These are phyloP conservation scores for Pseudevernia furfuracea DNA, from an alignment of 495 filamentous ascomycete species.

Conservation along the genomic window DNA sequence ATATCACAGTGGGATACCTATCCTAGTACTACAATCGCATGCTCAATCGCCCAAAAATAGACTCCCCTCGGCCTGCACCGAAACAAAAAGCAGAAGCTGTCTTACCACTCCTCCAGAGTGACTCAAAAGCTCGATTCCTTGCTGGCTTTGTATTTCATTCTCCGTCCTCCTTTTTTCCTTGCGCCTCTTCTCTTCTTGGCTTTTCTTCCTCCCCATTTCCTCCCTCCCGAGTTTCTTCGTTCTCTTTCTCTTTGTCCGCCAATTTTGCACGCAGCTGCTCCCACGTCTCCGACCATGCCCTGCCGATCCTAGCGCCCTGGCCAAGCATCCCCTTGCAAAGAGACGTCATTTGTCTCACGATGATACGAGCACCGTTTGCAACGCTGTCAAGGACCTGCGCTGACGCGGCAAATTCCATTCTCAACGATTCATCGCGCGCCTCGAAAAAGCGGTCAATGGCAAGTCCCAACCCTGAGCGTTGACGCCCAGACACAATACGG, in stretches of 20 bases:
- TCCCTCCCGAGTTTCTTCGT: not conserved
- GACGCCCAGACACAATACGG: not conserved
- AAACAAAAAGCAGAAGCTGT: not conserved
- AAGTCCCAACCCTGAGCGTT: not conserved
- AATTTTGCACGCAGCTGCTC: not conserved
- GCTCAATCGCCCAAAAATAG: not conserved
- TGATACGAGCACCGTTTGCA: not conserved
- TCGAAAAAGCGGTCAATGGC: not conserved
- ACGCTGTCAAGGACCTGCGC: not conserved
- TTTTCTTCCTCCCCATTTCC: not conserved
- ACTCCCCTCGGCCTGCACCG: not conserved
- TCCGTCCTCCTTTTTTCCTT: not conserved
- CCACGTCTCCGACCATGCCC: not conserved
- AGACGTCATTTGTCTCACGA: not conserved
- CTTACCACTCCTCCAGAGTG: not conserved
- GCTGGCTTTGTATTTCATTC: not conserved
- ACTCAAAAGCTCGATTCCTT: not conserved
- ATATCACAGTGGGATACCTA: not conserved
- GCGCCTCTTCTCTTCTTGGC: too few relatives aligned
- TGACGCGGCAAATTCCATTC: not conserved
- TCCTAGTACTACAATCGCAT: not conserved
- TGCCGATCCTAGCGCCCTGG: not conserved
- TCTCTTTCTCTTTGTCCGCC: not conserved
- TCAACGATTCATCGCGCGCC: not conserved
- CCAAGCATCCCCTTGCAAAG: not conserved